These are phyloP conservation scores for Russula virescens DNA, from an alignment of 768 basidiomycete genomes.

Conservation along the genomic window DNA sequence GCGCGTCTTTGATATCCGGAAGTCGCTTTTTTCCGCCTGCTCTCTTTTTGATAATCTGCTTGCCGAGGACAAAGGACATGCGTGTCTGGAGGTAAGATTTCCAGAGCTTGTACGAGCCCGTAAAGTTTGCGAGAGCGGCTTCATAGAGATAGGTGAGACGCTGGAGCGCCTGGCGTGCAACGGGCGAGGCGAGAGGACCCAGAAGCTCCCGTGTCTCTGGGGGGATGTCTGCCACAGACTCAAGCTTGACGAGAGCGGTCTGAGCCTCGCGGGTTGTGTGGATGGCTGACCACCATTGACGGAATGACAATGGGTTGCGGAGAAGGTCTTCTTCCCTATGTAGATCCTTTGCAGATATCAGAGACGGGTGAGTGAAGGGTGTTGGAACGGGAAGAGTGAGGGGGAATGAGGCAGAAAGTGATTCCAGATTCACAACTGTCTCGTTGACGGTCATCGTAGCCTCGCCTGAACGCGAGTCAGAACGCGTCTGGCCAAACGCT, in stretches of 20 bases:
- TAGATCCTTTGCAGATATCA: conserved; percentile 71
- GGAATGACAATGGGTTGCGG: conserved; percentile 84
- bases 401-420: conserved; percentile 62
- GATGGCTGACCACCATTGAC: conserved; percentile 91
- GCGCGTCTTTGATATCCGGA: conserved; percentile 82
- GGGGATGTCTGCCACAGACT: conserved; percentile 42
- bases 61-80: conserved; percentile 82
- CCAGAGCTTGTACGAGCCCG: conserved; percentile 93
- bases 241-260: conserved; percentile 49
- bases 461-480: conserved; percentile 21
- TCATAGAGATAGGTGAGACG: conserved; percentile 91
- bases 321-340: conserved; percentile 91
- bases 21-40: conserved; percentile 89
- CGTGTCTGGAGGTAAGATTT: conserved; percentile 84
- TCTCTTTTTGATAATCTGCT: conserved; percentile 60
- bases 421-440: conserved; percentile 44
- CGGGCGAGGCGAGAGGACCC: conserved; percentile 71
- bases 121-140: conserved; percentile 80
- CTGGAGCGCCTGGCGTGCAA: conserved; percentile 71
- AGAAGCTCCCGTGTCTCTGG: conserved; percentile 55
- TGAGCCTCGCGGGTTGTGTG: conserved; percentile 65
- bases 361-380: conserved; percentile 67
- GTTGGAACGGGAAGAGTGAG: conserved; percentile 81
- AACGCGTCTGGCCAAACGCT: not conserved
- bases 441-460: conserved; percentile 57